Evolutionary conservation across 768 basidiomycete species (phyloP), one percentile per base, ranked within the genome.

Genomic region (Mycena olivaceomarginata): DNA sequence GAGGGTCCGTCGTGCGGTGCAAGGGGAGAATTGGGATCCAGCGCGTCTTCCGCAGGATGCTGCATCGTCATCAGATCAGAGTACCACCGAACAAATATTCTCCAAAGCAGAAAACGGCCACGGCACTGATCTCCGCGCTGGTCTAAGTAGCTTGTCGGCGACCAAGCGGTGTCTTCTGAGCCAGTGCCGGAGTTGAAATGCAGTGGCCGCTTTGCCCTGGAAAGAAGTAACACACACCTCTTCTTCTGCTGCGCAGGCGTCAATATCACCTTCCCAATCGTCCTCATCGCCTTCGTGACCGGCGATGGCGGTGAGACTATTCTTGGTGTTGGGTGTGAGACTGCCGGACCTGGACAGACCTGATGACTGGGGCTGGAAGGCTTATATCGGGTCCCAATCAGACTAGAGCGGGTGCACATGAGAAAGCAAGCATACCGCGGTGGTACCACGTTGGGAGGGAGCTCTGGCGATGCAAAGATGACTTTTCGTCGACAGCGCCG

Each of bases 261-360:
- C 89, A 85, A 93, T 89, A 53, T 92, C 92, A 57, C 89, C 87
- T 83, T 95, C 94, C 96, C 96, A 97, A 72, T 95, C 94, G 78
- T 96, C 96, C 83, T 97, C 96, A 76, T 96, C 96, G 80, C 94
- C 95, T 80, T 97, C 96, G 81, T 95, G 94, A 56, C 95, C 95
- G 67, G 94, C 93, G 85, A 97, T 97, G 70, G 94, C 94, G 46
- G 94, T 91, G 69, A 97, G 91, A 84, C 95, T 96, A 81, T 96
- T 96, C 85, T 96, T 87, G 31, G 92, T 91, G 75, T 95, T 93
- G 45, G 94, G 94, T 37, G 94, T 94, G 77, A 90, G 82, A 80
- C 87, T 93, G 39, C 94, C 94, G 13, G 91, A 82, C 81, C 92
- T 92, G 8, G 78, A 77, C 3, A 79, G 66, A 18, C 78, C 72